These are phyloP conservation scores for Dujonia santamariae DNA, from an alignment of 1,139 yeast species.

Conservation along the genomic window DNA sequence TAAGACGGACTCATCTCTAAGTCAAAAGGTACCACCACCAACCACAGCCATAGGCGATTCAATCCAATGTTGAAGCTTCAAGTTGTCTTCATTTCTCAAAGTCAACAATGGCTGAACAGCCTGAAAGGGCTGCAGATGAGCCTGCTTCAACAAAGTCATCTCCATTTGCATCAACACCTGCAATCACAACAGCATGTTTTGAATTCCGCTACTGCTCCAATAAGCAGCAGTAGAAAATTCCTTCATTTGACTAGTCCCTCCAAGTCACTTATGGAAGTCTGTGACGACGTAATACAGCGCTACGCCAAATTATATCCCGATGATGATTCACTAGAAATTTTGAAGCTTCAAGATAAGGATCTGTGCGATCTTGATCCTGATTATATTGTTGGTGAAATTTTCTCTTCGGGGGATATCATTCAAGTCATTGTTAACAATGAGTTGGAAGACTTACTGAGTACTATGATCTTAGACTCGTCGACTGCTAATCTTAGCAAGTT, in stretches of 20 bases:
- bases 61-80: constrained; percentile 8
- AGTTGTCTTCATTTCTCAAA: constrained; percentile 6
- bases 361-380: constrained; percentile 79
- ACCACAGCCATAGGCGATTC: too few species aligned
- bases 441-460: constrained; percentile 8
- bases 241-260: constrained; percentile 55
- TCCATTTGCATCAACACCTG: constrained; percentile 6
- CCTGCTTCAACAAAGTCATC: constrained; percentile 3
- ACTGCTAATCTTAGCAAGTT: too few species aligned
- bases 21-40: too few species aligned
- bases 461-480: constrained; percentile 1
- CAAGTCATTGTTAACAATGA: constrained; percentile 52
- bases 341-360: constrained; percentile 59
- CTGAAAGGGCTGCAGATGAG: too few species aligned
- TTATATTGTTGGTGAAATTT: constrained; percentile 59
- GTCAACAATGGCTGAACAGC: constrained; percentile 4
- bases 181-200: background rate
- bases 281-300: constrained; percentile 48
- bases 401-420: constrained; percentile 52
- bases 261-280: constrained; percentile 43
- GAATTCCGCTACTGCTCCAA: constrained; percentile 5
- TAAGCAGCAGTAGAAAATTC: too few species aligned
- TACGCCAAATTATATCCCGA: constrained; percentile 63
- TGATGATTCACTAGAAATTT: constrained; percentile 49
- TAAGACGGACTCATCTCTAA: too few species aligned